A percentile compares a stretch with the other conserved stretches of the same genome.
phyloP scores from a whole-genome alignment of 2,329 filamentous ascomycete genomes.

The Diplodia mutila region DNA sequence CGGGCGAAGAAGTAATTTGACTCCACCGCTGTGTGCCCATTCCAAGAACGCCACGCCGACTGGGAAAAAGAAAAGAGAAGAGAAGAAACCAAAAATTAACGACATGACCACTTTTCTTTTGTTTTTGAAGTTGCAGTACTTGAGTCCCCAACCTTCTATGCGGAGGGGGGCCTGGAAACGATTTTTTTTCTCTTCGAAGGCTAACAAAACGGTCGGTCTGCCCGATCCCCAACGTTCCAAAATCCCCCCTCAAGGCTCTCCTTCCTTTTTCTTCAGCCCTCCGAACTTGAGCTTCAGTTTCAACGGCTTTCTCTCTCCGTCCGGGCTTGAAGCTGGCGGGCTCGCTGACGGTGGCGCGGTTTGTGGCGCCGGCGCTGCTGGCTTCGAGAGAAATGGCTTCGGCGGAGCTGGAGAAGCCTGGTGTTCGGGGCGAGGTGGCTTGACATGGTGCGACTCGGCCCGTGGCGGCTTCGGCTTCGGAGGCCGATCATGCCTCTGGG shows the following conservation, averaged over 20 bases:
- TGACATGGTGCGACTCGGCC: not conserved
- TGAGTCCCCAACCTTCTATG: not conserved
- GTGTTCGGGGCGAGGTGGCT: not conserved
- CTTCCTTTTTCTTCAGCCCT: slow-evolving; percentile 13
- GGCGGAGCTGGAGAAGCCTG: not conserved
- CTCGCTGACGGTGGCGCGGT: slow-evolving; percentile 17
- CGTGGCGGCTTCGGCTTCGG: slow-evolving; percentile 13
- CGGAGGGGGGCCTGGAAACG: not conserved
- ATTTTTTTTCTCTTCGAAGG: not conserved
- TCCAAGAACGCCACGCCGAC: slow-evolving; percentile 18
- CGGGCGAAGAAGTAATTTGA: not conserved
- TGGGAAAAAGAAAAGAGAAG: not conserved
- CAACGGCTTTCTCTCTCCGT: slow-evolving; percentile 16
- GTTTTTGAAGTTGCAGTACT: not conserved
- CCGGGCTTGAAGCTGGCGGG: not conserved
- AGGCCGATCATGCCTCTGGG: slow-evolving; percentile 1
- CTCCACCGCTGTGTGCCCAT: slow-evolving; percentile 23
- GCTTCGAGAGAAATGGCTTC: slow-evolving; percentile 1
- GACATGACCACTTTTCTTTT: slow-evolving; percentile 8
- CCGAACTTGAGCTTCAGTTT: slow-evolving; percentile 25
- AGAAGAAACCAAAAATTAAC: not conserved
- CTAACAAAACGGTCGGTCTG: not conserved
- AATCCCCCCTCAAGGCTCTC: not conserved
- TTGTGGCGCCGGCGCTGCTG: not conserved
- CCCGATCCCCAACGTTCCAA: not conserved